Evolutionary conservation across 306 rosid genomes (phyloP).

Genomic region (Quillaja saponaria): DNA sequence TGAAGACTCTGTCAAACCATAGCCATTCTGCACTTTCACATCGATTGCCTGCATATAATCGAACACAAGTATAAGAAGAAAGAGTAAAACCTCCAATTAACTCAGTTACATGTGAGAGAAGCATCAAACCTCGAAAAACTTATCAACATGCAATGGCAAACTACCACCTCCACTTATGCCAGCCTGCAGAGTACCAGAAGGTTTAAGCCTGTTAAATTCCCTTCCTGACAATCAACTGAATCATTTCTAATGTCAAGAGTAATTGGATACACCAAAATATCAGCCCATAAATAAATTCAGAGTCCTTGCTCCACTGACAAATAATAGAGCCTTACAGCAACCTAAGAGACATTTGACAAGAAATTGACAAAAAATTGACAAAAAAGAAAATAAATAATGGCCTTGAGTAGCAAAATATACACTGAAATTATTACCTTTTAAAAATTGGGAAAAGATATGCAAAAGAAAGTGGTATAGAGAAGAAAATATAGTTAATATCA

Average conservation of each 20-base stretch:
- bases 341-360: too few relatives aligned
- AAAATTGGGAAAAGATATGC: too few relatives aligned
- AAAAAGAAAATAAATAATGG: too few relatives aligned
- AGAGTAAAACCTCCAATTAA: slow-evolving; percentile 1
- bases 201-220: slow-evolving; percentile 24
- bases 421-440: too few relatives aligned
- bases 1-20: slow-evolving; percentile 90
- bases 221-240: slow-evolving; percentile 20
- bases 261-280: slow-evolving; percentile 17
- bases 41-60: slow-evolving; percentile 73
- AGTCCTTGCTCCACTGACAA: too few relatives aligned
- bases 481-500: too few relatives aligned
- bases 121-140: slow-evolving; percentile 79
- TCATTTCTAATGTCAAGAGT: slow-evolving; percentile 22
- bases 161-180: slow-evolving; percentile 95
- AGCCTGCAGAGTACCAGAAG: slow-evolving; percentile 64
- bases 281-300: too few relatives aligned
- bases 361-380: too few relatives aligned
- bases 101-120: slow-evolving; percentile 9
- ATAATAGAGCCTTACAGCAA: too few relatives aligned
- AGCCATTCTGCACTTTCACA: slow-evolving; percentile 83
- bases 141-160: slow-evolving; percentile 75
- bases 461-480: too few relatives aligned
- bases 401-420: too few relatives aligned
- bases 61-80: slow-evolving; percentile 13